Evolutionary conservation across 495 filamentous ascomycete genomes (phyloP).

Genomic region (Lasiosphaeriaceae sp.): DNA sequence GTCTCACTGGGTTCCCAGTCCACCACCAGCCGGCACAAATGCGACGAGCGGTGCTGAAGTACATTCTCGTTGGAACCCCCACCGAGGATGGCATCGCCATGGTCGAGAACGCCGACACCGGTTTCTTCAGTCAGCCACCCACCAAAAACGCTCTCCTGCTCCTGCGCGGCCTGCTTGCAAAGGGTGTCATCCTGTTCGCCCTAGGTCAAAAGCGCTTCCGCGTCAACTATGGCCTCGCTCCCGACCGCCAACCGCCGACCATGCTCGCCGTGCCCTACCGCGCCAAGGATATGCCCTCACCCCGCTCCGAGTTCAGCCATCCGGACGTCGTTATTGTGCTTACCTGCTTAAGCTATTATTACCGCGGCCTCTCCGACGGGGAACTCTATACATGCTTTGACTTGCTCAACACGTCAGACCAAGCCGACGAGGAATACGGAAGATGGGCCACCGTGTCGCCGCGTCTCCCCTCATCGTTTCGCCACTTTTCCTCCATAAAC

Average conservation of each 20-base stretch:
- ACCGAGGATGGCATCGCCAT: conserved; percentile 24
- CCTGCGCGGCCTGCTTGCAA: conserved; percentile 57
- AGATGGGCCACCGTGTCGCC: conserved; percentile 45
- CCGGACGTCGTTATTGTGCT: conserved; percentile 65
- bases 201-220: conserved; percentile 60
- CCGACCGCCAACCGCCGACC: conserved; percentile 34
- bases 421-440: conserved; percentile 51
- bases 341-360: conserved; percentile 69
- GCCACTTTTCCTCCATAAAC: conserved; percentile 55
- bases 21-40: conserved; percentile 32
- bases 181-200: conserved; percentile 50
- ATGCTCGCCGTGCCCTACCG: conserved; percentile 66
- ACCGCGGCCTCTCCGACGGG: conserved; percentile 52
- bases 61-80: conserved; percentile 36
- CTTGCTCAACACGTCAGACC: conserved; percentile 51
- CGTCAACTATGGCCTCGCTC: conserved; percentile 63
- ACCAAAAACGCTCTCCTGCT: conserved; percentile 47
- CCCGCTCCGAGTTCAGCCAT: conserved; percentile 68
- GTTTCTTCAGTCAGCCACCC: conserved; percentile 30
- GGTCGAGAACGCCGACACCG: conserved; percentile 30
- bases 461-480: conserved; percentile 35
- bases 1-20: conserved; percentile 38
- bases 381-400: conserved; percentile 50
- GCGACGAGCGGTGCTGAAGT: conserved; percentile 38
- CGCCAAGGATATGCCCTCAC: conserved; percentile 63